Evolutionary conservation across 306 rosid species (phyloP), one percentile per base, ranked within the genome.

Genomic region (Crataegus laevigata): DNA sequence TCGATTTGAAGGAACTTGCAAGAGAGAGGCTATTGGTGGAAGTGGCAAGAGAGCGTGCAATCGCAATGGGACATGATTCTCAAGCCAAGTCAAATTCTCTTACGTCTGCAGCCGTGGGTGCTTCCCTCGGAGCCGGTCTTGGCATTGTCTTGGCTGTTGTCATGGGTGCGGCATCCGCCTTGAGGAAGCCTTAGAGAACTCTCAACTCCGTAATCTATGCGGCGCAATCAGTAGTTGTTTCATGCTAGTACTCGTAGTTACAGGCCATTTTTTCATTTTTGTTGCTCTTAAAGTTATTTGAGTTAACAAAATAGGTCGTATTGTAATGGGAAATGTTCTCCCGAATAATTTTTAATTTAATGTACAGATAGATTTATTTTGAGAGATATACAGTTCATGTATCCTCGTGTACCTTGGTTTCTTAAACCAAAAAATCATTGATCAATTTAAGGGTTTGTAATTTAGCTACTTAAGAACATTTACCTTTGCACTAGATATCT

Each of bases 81-180:
- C 75, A 72, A 63, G 96, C 89, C n/a, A 92, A 87, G 82, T 85
- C 77, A 76, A 86, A 69, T 74, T 89, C 99, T 4, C 74, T 89
- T 62, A 72, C 86, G 75, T 80, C 99, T 43, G 96, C 99, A 22
- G 89, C 97, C 17, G 93, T 88, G 80, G 99, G 99, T 57, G 96
- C 99, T 63, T 92, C 97, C 19, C 66, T 92, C 14, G 99, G 99
- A 25, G 99, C 99, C 24, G 93, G 96, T 75, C 87, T 94, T 50
- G 96, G 99, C 83, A 67, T 94, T 84, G 91, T 88, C 22, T 76
- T 94, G 58, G 99, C 99, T 11, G 85, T 94, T 52, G 97, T 89
- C 75, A 90, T 94, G 96, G 99, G 98, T 61, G 99, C 99, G 71
- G 97, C 99, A 70, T 94, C 99, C 73, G 99, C 97, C 83, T 81